Conservation (phyloP, 495 filamentous ascomycete genomes). For the Clavariopsis aquatica region DNA sequence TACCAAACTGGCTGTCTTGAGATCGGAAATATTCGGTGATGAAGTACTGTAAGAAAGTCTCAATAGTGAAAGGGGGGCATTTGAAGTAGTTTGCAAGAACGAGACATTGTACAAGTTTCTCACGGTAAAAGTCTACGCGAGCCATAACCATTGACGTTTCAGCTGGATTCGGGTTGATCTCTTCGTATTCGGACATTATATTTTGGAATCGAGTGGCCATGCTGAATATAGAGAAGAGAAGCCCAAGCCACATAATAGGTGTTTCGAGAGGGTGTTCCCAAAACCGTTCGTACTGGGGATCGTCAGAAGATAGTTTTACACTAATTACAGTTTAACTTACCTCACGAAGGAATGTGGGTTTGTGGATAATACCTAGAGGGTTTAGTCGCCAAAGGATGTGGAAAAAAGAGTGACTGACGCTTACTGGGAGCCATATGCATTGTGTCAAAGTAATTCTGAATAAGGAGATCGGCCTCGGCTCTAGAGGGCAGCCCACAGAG, state of each 20-base stretch:
- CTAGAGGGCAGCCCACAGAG: slow-evolving; percentile 7
- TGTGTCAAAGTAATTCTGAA: slow-evolving; percentile 16
- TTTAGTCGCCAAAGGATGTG: background rate
- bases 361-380: slow-evolving; percentile 14
- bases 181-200: slow-evolving; percentile 1
- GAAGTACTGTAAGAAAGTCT: slow-evolving; percentile 23
- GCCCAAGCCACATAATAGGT: slow-evolving; percentile 26
- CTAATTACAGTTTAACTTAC: background rate
- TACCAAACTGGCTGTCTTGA: slow-evolving; percentile 22
- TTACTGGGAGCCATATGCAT: slow-evolving; percentile 20
- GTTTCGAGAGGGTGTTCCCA: slow-evolving; percentile 21
- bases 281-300: slow-evolving; percentile 22
- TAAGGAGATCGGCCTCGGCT: slow-evolving; percentile 15
- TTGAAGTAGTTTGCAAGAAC: slow-evolving; percentile 24
- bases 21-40: slow-evolving; percentile 26
- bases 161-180: background rate
- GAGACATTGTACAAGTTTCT: slow-evolving; percentile 24
- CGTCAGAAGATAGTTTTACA: background rate
- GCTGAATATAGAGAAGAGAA: slow-evolving; percentile 14
- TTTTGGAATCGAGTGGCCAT: slow-evolving; percentile 18
- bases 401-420: background rate
- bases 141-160: background rate
- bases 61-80: slow-evolving; percentile 26
- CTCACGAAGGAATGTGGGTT: slow-evolving; percentile 24
- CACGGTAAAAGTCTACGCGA: slow-evolving; percentile 17